Conservation (phyloP, 164 flowering plant genomes). For the Liquidambar formosana region DNA sequence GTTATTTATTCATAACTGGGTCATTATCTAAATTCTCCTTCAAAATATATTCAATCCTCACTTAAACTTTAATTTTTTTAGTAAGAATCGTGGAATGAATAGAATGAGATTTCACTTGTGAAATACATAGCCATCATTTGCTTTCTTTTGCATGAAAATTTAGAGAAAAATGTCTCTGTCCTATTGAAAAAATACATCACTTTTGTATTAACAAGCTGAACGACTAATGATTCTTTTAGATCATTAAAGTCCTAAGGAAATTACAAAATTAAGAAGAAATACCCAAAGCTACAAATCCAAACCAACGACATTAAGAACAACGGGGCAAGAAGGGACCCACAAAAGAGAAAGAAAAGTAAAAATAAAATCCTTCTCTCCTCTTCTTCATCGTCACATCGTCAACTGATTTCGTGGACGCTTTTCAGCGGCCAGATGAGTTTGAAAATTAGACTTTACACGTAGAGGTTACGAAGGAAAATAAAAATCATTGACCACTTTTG, state of each 20-base stretch:
- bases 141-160: slow-evolving; percentile 6
- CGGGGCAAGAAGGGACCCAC: not conserved
- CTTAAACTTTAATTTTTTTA: no score
- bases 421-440: not conserved
- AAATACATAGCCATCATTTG: not conserved
- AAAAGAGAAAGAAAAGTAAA: no score
- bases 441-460: slow-evolving; percentile 1
- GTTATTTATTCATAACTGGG: no score
- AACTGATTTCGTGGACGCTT: slow-evolving; percentile 5
- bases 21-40: no score
- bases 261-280: slow-evolving; percentile 2
- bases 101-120: no score
- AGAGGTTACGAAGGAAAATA: not conserved
- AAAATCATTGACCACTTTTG: slow-evolving; percentile 1
- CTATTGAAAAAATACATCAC: not conserved
- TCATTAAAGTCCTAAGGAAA: slow-evolving; percentile 1
- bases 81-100: no score
- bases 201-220: not conserved
- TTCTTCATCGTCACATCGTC: slow-evolving; percentile 6
- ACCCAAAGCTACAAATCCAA: slow-evolving; percentile 19
- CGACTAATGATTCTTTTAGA: not conserved
- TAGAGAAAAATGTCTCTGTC: not conserved
- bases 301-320: slow-evolving; percentile 1
- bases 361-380: slow-evolving; percentile 1
- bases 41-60: no score